phyloP scores from a whole-genome alignment of 202 grass and related monocot genomes.

The Dendrocalamus latiflorus region DNA sequence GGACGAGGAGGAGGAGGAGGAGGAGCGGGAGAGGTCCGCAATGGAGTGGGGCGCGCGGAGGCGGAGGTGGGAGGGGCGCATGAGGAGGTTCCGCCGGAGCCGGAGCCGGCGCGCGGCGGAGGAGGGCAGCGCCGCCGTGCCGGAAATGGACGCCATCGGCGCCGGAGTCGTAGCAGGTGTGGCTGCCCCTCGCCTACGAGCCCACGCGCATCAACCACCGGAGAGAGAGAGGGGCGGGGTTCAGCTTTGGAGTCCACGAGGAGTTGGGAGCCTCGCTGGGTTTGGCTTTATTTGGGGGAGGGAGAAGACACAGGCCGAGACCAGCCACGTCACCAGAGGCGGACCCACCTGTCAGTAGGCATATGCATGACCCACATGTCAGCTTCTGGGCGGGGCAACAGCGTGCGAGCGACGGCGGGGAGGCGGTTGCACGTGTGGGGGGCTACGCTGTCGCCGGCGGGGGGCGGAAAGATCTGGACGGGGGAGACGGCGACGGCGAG shows the following conservation, averaged over 20 bases:
- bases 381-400: background rate
- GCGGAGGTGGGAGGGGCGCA: constrained; percentile 44
- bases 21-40: constrained; percentile 61
- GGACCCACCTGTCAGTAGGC: background rate
- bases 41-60: constrained; percentile 70
- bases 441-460: constrained; percentile 6
- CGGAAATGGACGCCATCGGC: constrained; percentile 73
- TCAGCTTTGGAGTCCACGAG: constrained; percentile 35
- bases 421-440: background rate
- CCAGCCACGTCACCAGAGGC: background rate
- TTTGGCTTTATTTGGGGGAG: constrained; percentile 30
- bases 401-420: constrained; percentile 17
- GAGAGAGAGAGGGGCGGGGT: background rate
- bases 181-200: background rate
- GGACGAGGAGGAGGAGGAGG: constrained; percentile 19
- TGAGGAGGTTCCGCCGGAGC: constrained; percentile 34
- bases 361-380: background rate
- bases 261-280: constrained; percentile 23
- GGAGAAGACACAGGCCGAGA: background rate
- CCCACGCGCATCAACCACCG: constrained; percentile 4
- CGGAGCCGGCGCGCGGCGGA: constrained; percentile 39
- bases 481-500: constrained; percentile 22
- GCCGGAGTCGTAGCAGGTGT: background rate
- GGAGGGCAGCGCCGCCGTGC: constrained; percentile 49
- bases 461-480: constrained; percentile 22